These are phyloP conservation scores for Diplotaxis tenuifolia DNA, from an alignment of 345 rosid species.

Conservation along the genomic window DNA sequence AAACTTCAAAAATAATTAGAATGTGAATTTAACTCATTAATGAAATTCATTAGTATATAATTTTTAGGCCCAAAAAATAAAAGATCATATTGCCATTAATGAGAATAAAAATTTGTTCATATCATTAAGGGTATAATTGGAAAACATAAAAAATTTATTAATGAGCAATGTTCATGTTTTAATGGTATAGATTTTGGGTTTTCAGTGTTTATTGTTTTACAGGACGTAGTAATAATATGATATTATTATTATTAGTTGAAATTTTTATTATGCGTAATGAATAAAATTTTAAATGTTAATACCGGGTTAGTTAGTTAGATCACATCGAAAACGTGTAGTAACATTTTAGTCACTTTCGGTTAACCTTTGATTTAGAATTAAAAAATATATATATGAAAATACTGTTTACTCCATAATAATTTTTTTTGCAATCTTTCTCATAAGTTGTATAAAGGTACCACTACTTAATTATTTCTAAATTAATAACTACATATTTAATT, in stretches of 20 bases:
- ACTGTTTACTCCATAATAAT: background rate
- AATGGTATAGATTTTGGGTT: too few relatives aligned
- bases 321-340: background rate
- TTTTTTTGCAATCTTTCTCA: background rate
- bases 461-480: background rate
- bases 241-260: background rate
- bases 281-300: background rate
- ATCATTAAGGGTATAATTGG: too few relatives aligned
- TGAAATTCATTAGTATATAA: too few relatives aligned
- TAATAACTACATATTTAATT: background rate
- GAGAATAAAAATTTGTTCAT: too few relatives aligned
- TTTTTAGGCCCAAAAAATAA: too few relatives aligned
- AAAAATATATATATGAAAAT: background rate
- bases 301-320: background rate
- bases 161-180: too few relatives aligned
- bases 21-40: too few relatives aligned
- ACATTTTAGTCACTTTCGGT: background rate
- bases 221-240: background rate
- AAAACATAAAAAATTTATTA: too few relatives aligned
- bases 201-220: background rate
- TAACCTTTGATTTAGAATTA: background rate
- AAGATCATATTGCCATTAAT: too few relatives aligned
- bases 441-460: background rate
- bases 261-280: background rate
- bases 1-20: too few relatives aligned